Base-by-base conservation (phyloP, 768 basidiomycete species). In the Botryobasidium botryosum region DNA sequence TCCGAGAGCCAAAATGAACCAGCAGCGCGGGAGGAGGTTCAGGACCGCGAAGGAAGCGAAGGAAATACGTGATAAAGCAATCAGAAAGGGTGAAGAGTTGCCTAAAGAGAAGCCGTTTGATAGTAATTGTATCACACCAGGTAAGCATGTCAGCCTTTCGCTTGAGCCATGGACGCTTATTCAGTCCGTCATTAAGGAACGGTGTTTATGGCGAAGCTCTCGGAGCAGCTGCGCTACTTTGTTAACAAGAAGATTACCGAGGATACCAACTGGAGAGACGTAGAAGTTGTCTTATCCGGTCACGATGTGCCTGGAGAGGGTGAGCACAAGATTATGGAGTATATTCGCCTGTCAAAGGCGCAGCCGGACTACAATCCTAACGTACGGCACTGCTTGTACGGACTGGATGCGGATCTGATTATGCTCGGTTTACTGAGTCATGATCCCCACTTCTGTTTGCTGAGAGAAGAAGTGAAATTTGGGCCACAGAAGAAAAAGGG, bases 311-410 rank as follows among this genome's bases (percentile, higher is more conserved):
- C 94, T 0, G 94, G 94, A 52, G 94, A 99, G 62, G 94, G 94
- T 48, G 94, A 99, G 59, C 94, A 99, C 73, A 99, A 99, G 69
- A 91, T 99, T 53, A 96, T 97, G 84, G 94, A 96, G 60, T 99
- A 91, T 62, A 97, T 99, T 59, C 80, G 94, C 31, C 64, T 88
- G 49, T 79, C 82, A 43, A 82, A 91, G 53, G 91, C 94, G 25
- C 94, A 97, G 60, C 85, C 83, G 6, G 80, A 86, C 59, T 91
- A 97, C 66, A 82, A 94, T 62, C 86, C 92, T 3, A 97, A 96
- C 61, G 73, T 90, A 45, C 80, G 94, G 52, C 94, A 99, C 63
- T 99, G 94, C 64, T 67, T 99, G 44, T 99, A 99, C 61, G 94
- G 94, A 35, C 78, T 99, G 28, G 94, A 99, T 58, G 94, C 94